Conservation (phyloP, 1,284 basidiomycete genomes). For the Apiotrichum domesticum region DNA sequence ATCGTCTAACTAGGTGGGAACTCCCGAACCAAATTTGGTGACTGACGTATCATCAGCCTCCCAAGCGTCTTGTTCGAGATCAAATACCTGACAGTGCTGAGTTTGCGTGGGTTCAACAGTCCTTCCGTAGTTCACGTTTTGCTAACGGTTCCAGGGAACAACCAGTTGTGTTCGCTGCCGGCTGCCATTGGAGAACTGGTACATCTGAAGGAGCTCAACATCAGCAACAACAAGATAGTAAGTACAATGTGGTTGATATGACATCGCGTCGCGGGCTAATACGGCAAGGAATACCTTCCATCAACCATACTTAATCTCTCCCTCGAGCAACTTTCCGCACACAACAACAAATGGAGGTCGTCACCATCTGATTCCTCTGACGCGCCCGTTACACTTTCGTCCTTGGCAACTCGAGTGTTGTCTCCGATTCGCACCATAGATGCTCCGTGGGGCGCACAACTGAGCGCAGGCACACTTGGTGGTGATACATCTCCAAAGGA, state of each 20-base stretch:
- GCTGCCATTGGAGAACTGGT: conserved; percentile 42
- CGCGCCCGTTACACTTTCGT: not conserved
- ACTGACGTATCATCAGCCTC: conserved; percentile 21
- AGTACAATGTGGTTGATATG: conserved; percentile 8
- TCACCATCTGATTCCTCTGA: not conserved
- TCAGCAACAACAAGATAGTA: conserved; percentile 43
- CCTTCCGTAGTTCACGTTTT: not conserved
- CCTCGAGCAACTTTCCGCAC: conserved; percentile 22
- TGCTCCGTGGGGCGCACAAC: no score
- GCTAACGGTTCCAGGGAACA: conserved; percentile 26
- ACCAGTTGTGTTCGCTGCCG: conserved; percentile 35
- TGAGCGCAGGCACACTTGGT: not conserved
- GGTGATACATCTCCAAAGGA: not conserved
- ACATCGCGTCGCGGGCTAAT: not conserved
- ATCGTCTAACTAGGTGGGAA: conserved; percentile 30
- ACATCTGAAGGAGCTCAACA: conserved; percentile 42
- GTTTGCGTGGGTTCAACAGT: conserved; percentile 28
- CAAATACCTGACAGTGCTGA: conserved; percentile 37
- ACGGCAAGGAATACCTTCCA: conserved; percentile 36
- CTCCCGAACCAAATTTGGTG: not conserved
- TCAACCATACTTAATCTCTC: conserved; percentile 39
- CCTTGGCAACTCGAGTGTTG: not conserved
- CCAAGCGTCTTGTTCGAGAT: conserved; percentile 45
- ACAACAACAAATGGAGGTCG: conserved; percentile 25
- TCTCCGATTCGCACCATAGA: not conserved